Base-by-base conservation (phyloP, 768 basidiomycete species). In the Porpolomopsis calyptriformis region DNA sequence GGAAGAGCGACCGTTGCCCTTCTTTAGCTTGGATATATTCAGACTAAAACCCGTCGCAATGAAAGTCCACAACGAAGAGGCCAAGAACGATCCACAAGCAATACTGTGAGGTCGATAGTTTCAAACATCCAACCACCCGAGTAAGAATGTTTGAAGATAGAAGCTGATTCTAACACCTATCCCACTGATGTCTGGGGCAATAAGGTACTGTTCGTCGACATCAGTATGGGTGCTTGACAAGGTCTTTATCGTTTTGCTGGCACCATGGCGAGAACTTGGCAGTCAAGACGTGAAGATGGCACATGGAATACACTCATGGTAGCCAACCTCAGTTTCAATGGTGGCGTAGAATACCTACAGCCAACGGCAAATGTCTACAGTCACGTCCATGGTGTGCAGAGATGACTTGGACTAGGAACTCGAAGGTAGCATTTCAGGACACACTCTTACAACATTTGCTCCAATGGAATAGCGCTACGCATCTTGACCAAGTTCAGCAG, bases 401-500 rank as follows among this genome's bases (percentile, higher is more conserved):
- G n/a, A n/a, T n/a, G n/a, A n/a, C n/a, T n/a, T n/a, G n/a, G n/a
- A n/a, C n/a, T n/a, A n/a, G n/a, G n/a, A n/a, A n/a, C n/a, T n/a
- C n/a, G n/a, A n/a, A n/a, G n/a, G n/a, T n/a, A n/a, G n/a, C n/a
- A n/a, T n/a, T n/a, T n/a, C n/a, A n/a, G n/a, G n/a, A n/a, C n/a
- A 7, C 9, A 19, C 4, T 1, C 40, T 52, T 52, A 65, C 34
- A 64, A 43, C 42, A 65, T 64, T 53, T 71, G 69, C 55, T 82
- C 77, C 43, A 78, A 16, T 22, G 82, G 78, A 47, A 83, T 70
- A 10, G 60, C 55, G 33, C 61, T 60, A 43, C 80, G 76, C 70
- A 83, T 66, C 54, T 74, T 73, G 49, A 86, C 64, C 51, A 87
- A 65, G 43, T 78, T 66, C 29, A 71, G 57, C 39, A 88, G 65